Conservation (phyloP, 78 protist species). For the Speleostelium caveatum region DNA sequence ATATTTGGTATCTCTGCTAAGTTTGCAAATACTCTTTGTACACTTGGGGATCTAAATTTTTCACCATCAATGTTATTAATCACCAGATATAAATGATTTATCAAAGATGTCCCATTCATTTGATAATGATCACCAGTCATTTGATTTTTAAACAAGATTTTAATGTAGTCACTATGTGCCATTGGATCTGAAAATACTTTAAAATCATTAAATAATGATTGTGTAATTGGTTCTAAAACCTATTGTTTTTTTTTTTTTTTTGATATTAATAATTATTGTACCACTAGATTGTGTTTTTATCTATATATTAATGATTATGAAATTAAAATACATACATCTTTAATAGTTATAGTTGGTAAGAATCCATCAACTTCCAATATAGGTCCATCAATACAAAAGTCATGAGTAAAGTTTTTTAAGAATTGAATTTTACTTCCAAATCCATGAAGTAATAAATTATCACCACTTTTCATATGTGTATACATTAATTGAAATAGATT, state of each 20-base stretch:
- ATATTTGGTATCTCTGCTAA: conserved; percentile 24
- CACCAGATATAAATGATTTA: conserved; percentile 7
- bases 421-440: conserved; percentile 15
- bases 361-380: conserved; percentile 2
- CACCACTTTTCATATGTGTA: background rate
- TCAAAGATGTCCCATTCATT: background rate
- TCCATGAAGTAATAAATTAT: conserved; percentile 18
- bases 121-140: background rate
- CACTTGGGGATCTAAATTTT: background rate
- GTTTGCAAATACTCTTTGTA: conserved; percentile 12
- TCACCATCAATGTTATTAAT: conserved; percentile 65
- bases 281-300: too few species aligned
- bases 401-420: background rate
- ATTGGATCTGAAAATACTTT: conserved; percentile 6
- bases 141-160: background rate
- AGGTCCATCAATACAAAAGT: conserved; percentile 26
- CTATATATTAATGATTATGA: background rate
- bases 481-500: background rate
- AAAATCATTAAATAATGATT: background rate
- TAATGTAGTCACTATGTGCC: conserved; percentile 7
- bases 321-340: background rate
- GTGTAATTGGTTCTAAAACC: too few species aligned
- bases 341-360: conserved; percentile 14
- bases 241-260: too few species aligned
- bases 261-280: too few species aligned